phyloP scores from a whole-genome alignment of 129 eudicot species.

The Pseudognaphalium luteoalbum region DNA sequence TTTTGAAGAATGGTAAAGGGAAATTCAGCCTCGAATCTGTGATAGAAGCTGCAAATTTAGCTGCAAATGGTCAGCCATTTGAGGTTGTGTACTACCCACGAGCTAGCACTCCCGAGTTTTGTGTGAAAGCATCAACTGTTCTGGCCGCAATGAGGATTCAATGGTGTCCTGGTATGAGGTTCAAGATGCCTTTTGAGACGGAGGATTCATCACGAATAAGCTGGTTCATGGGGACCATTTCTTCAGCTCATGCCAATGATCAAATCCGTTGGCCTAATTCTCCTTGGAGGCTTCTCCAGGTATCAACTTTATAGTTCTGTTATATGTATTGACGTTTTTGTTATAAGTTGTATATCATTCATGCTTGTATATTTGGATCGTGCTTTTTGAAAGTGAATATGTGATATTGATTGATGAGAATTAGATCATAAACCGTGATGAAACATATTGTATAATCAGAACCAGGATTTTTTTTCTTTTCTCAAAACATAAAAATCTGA shows the following conservation, averaged over 20 bases:
- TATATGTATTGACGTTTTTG: neutral
- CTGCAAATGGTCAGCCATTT: conserved; percentile 63
- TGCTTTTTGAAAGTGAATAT: neutral
- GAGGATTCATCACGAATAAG: conserved; percentile 88
- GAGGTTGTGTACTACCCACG: conserved; percentile 75
- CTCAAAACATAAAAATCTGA: neutral
- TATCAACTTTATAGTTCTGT: conserved; percentile 21
- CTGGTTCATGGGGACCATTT: conserved; percentile 87
- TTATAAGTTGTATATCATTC: neutral
- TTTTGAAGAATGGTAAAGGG: conserved; percentile 24
- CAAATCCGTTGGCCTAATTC: conserved; percentile 49
- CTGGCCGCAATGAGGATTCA: conserved; percentile 63
- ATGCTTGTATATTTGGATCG: neutral
- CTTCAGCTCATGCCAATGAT: conserved; percentile 35
- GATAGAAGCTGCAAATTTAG: conserved; percentile 53
- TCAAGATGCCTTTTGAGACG: conserved; percentile 93
- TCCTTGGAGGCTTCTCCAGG: conserved; percentile 86
- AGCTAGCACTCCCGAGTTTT: conserved; percentile 69
- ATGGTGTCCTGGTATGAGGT: conserved; percentile 93
- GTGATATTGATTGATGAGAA: neutral
- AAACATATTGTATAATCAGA: neutral
- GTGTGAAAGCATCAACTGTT: conserved; percentile 63
- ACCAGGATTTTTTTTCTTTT: neutral
- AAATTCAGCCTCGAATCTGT: conserved; percentile 56
- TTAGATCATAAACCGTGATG: neutral